Evolutionary conservation across 805 yeast species (phyloP), one percentile per base, ranked within the genome.

Genomic region (Limtongozyma cylindracea): DNA sequence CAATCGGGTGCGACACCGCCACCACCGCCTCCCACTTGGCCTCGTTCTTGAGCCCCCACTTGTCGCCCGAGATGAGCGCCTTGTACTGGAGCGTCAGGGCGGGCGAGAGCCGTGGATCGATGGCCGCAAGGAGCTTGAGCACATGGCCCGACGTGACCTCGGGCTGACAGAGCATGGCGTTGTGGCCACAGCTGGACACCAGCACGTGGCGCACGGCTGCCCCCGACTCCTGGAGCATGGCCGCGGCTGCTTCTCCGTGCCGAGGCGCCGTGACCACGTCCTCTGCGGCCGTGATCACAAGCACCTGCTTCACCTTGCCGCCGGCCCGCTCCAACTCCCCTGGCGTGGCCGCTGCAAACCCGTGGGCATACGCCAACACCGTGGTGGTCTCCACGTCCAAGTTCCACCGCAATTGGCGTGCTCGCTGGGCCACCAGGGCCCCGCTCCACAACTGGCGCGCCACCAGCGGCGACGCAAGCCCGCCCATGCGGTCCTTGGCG

Each of bases 11-110:
- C 0, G 71, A 61, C 0, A 72, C 48, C 1, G 65, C 48, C 20
- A 51, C 49, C 5, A 65, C 49, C 16, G 53, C 45, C 35, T 54
- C 51, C 84, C 88, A 73, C 38, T 72, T 73, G 27, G 49, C 54
- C 35, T 69, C 73, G 34, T 72, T 73, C 39, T 72, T 72, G 29
- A 73, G 42, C 12, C 78, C 74, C 84, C 84, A 73, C 41, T 73
- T 72, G 32, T 62, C 72, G 2, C 71, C 72, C 13, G 63, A 56
- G 9, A 63, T 53, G 23, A 61, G 54, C 3, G 73, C 73, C 32
- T 64, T 60, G 10, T 63, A 51, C 28, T 59, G 53, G 23, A 72
- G 48, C 21, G 69, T 77, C 82, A 82, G 72, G 2, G 73, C 60
- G 13, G 71, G 61, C 11, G 67, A 61, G 17, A 73, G 50, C n/a